Conservation (phyloP, 2,329 filamentous ascomycete genomes). For the Fusarium foetens region DNA sequence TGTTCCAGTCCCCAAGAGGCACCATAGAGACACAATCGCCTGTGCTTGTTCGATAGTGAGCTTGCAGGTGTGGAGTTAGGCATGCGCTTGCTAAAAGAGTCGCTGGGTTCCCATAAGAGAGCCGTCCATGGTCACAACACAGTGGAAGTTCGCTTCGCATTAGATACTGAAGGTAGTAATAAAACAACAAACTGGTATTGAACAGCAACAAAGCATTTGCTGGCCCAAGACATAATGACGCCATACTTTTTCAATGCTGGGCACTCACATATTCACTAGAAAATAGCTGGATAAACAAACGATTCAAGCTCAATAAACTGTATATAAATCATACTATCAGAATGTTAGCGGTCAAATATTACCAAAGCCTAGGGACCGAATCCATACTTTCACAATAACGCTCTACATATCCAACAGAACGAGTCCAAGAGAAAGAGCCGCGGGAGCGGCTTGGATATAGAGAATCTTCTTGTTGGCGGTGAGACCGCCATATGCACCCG, state of each 20-base stretch:
- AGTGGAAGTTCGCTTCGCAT: neutral
- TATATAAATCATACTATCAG: neutral
- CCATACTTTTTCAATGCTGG: accelerated
- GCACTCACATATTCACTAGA: neutral
- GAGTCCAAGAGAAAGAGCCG: slow-evolving; percentile 45
- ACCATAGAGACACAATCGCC: neutral
- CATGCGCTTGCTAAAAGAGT: neutral
- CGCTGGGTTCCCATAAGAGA: neutral
- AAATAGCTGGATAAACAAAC: neutral
- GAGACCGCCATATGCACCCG: slow-evolving; percentile 57
- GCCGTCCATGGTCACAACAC: accelerated
- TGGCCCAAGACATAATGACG: neutral
- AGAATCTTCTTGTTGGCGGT: slow-evolving; percentile 56
- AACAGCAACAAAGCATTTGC: neutral
- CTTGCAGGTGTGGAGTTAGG: accelerated
- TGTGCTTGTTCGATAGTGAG: neutral
- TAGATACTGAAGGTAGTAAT: too few species aligned
- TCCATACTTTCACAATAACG: neutral
- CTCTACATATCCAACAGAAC: slow-evolving; percentile 41
- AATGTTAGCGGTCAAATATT: neutral
- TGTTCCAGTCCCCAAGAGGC: neutral
- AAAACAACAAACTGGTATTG: neutral
- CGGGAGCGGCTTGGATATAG: slow-evolving; percentile 53
- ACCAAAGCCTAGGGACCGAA: neutral
- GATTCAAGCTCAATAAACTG: neutral